These are phyloP conservation scores for Coemansia sp. DNA, from an alignment of 192 early-diverging fungal species.

Conservation along the genomic window DNA sequence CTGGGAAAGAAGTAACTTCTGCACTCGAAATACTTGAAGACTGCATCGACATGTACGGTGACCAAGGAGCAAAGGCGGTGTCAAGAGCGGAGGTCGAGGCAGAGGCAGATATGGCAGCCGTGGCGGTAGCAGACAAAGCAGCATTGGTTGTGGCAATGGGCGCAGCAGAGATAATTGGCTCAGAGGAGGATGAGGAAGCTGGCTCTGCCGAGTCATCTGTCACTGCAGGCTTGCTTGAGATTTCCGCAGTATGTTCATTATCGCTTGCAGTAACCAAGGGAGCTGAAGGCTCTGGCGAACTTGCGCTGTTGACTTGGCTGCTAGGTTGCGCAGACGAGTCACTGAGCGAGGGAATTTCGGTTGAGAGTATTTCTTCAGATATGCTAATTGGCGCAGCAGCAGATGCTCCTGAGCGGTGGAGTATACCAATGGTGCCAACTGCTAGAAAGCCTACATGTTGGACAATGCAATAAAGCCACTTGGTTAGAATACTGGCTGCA, in stretches of 20 bases:
- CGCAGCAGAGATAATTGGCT: neutral
- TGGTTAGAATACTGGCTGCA: neutral
- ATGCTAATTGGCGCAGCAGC: neutral
- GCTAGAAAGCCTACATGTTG: neutral
- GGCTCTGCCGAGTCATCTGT: neutral
- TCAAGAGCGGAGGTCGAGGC: neutral
- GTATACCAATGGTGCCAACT: neutral
- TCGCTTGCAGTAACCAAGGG: neutral
- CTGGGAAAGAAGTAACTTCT: neutral
- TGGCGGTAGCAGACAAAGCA: neutral
- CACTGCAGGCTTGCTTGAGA: neutral
- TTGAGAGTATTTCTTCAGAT: neutral
- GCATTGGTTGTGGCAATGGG: neutral
- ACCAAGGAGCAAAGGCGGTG: conserved; percentile 4
- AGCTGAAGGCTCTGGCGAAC: neutral
- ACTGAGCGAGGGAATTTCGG: neutral
- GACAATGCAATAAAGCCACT: neutral
- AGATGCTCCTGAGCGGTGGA: neutral
- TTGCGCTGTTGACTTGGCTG: neutral
- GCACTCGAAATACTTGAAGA: neutral
- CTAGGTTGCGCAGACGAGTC: neutral
- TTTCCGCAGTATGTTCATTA: neutral
- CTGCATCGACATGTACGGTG: conserved; percentile 3
- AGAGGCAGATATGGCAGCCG: neutral
- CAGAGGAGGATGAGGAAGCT: neutral